Evolutionary conservation across 225 moss, liverwort and hornwort genomes (phyloP).

Genomic region (Lunularia cruciata): DNA sequence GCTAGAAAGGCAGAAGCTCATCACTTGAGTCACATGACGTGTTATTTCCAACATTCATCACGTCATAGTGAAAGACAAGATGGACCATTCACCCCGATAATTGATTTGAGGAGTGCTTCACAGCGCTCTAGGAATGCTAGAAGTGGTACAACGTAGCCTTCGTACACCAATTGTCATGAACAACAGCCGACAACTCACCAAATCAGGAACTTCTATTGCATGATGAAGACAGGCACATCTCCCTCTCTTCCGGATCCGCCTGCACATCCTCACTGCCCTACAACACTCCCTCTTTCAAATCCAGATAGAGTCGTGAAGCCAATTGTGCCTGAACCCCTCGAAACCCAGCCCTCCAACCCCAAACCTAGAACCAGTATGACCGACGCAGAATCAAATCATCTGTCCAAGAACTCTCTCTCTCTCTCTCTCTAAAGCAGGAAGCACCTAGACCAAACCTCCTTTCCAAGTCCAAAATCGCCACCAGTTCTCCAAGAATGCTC

Average conservation of each 20-base stretch:
- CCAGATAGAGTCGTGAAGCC: background rate
- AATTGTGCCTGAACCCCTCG: slow-evolving; percentile 2
- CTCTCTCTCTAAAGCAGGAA: background rate
- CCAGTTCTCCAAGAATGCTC: background rate
- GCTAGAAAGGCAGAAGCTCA: too few species aligned
- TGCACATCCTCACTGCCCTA: slow-evolving; percentile 19
- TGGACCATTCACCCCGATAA: background rate
- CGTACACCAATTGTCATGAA: slow-evolving; percentile 3
- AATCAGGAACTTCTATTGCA: slow-evolving; percentile 22
- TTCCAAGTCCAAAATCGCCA: background rate
- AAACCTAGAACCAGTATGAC: slow-evolving; percentile 6
- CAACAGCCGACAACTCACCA: slow-evolving; percentile 17
- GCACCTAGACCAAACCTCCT: background rate
- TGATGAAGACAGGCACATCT: slow-evolving; percentile 19
- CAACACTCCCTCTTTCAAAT: slow-evolving; percentile 11
- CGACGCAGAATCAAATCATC: background rate
- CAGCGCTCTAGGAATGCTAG: background rate
- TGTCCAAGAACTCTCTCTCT: background rate
- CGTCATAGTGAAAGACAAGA: slow-evolving; percentile 2
- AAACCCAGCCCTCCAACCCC: background rate
- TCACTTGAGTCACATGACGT: background rate
- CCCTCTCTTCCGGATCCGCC: slow-evolving; percentile 20
- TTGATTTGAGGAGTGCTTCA: background rate
- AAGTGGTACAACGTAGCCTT: background rate
- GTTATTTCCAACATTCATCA: background rate